phyloP scores from a whole-genome alignment of 106 monocot genomes.

The Iris macrosiphon region DNA sequence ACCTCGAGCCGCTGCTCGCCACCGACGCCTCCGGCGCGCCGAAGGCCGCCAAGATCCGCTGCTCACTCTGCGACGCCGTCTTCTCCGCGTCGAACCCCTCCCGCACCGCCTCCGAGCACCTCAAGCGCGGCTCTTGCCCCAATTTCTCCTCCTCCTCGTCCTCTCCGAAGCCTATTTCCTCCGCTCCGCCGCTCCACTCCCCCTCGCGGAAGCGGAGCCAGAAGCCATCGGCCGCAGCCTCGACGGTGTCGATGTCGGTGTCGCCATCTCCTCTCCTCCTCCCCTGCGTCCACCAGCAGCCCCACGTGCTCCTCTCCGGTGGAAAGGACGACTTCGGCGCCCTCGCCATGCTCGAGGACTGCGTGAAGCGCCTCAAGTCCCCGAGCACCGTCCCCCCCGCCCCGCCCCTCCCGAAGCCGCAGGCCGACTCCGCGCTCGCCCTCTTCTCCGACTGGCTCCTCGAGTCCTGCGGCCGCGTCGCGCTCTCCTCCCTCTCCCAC shows the following conservation, averaged over 20 bases:
- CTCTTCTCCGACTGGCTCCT: conserved; percentile 34
- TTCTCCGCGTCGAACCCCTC: conserved; percentile 67
- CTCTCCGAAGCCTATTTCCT: too few relatives aligned
- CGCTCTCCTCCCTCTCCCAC: conserved; percentile 23
- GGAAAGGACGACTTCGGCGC: conserved; percentile 55
- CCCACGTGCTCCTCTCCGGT: conserved; percentile 34
- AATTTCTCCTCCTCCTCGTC: conserved; percentile 19
- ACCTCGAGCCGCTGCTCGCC: conserved; percentile 43
- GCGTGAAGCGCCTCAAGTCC: conserved; percentile 38
- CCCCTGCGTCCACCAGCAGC: not conserved
- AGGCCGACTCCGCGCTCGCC: conserved; percentile 25
- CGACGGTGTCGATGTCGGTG: not conserved
- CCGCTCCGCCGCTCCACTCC: not conserved
- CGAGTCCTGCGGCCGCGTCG: conserved; percentile 28
- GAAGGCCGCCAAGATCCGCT: conserved; percentile 45
- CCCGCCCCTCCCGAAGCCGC: conserved; percentile 17
- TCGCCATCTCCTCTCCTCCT: conserved; percentile 2
- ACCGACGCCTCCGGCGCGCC: conserved; percentile 28
- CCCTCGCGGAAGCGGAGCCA: not conserved
- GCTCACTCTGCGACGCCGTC: conserved; percentile 43
- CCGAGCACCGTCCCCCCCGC: too few relatives aligned
- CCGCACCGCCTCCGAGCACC: conserved; percentile 48
- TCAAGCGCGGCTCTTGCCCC: conserved; percentile 46
- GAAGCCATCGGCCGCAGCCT: not conserved
- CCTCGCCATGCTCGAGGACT: conserved; percentile 54